Conservation (phyloP, 768 basidiomycete genomes). For the Pleurotus citrinopileatus region DNA sequence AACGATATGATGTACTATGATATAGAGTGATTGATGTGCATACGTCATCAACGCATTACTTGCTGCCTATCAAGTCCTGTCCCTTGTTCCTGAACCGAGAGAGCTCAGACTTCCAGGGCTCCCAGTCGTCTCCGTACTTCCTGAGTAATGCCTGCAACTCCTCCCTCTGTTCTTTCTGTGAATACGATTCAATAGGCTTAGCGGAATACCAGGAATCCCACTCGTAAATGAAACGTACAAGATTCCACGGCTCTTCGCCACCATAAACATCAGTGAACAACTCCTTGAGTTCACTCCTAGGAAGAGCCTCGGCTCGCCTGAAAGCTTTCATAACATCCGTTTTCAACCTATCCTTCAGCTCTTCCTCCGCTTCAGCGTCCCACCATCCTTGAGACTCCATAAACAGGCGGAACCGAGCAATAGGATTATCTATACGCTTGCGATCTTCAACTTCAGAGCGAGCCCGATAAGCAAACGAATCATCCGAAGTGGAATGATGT, state of each 20-base stretch:
- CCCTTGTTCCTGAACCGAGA: conserved; percentile 74
- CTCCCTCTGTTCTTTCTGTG: conserved; percentile 77
- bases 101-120: conserved; percentile 81
- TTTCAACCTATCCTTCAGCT: conserved; percentile 64
- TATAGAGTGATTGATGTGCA: neutral
- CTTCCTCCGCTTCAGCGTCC: conserved; percentile 71
- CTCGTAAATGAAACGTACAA: conserved; percentile 48
- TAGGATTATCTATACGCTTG: conserved; percentile 89
- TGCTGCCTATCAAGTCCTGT: conserved; percentile 43
- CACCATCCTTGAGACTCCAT: conserved; percentile 87
- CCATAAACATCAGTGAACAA: conserved; percentile 88
- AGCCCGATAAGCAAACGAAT: conserved; percentile 90
- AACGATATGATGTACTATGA: neutral
- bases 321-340: conserved; percentile 77
- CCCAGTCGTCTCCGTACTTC: conserved; percentile 87
- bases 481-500: conserved; percentile 95
- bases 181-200: conserved; percentile 10
- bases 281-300: conserved; percentile 69
- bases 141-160: conserved; percentile 70
- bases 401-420: conserved; percentile 80
- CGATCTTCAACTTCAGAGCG: conserved; percentile 89
- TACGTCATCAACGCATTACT: neutral
- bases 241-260: conserved; percentile 80
- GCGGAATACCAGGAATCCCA: too few relatives aligned
- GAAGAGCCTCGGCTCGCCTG: conserved; percentile 69